These are phyloP conservation scores for Cladophialophora yegresii DNA, from an alignment of 2,329 filamentous ascomycete genomes.

Conservation along the genomic window DNA sequence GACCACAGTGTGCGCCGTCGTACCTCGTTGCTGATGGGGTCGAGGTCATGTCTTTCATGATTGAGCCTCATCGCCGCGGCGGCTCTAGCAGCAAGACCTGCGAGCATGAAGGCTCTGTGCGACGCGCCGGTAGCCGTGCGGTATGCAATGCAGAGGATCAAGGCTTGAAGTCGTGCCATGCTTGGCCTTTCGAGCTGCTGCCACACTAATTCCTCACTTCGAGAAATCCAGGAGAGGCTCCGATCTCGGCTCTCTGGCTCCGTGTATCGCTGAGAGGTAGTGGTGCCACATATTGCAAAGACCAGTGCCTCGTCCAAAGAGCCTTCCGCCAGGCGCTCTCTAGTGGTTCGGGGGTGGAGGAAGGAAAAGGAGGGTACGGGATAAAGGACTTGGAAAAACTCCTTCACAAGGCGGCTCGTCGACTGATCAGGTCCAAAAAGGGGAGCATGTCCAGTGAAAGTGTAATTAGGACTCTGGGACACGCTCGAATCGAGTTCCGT, in stretches of 20 bases:
- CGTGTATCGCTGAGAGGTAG: not conserved
- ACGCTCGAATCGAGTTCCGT: too few species aligned
- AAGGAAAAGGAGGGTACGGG: constrained; percentile 11
- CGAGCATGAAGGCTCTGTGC: constrained; percentile 6
- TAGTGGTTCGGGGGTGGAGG: constrained; percentile 8
- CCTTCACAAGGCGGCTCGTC: not conserved
- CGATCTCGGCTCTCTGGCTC: not conserved
- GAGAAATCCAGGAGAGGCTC: constrained; percentile 2
- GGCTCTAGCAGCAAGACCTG: constrained; percentile 1
- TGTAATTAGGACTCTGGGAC: too few species aligned
- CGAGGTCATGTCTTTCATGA: constrained; percentile 6
- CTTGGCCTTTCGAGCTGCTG: constrained; percentile 4
- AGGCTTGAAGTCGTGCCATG: constrained; percentile 7
- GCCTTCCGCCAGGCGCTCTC: constrained; percentile 1
- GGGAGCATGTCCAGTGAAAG: too few species aligned
- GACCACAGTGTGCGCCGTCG: constrained; percentile 8
- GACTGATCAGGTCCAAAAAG: not conserved
- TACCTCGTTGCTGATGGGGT: constrained; percentile 9
- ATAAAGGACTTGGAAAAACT: not conserved
- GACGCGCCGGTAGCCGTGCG: not conserved
- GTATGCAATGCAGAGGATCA: constrained; percentile 1
- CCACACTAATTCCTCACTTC: constrained; percentile 5
- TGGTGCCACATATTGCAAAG: constrained; percentile 1
- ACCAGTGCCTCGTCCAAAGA: constrained; percentile 5
- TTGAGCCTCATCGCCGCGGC: constrained; percentile 5